Percentiles rank a stretch among this genome's conserved stretches.
phyloP scores from a whole-genome alignment of 441 rosid species.

The Mallotus repandus region DNA sequence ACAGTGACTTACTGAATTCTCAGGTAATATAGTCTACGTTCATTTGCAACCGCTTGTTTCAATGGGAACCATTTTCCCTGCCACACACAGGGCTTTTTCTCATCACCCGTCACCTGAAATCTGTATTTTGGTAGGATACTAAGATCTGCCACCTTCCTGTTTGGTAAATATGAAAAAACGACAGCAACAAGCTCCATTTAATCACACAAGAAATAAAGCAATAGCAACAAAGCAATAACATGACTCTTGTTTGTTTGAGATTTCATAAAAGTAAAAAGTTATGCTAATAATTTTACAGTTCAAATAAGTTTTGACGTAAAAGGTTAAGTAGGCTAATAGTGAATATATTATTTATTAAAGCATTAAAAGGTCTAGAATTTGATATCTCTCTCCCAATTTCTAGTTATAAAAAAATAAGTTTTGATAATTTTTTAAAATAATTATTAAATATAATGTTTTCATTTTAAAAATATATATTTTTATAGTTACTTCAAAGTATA shows the following conservation, averaged over 20 bases:
- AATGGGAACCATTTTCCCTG: constrained; percentile 64
- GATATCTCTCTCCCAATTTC: no score
- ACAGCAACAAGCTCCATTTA: constrained; percentile 9
- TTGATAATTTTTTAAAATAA: no score
- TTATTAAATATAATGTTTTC: no score
- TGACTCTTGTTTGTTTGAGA: constrained; percentile 6
- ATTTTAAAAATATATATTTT: no score
- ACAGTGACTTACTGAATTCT: constrained; percentile 70
- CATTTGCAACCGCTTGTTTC: constrained; percentile 66
- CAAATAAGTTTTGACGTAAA: no score
- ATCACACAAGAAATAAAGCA: constrained; percentile 3
- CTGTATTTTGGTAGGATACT: constrained; percentile 71
- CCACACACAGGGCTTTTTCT: constrained; percentile 53
- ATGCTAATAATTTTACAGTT: no score
- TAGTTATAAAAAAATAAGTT: no score
- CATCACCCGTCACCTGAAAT: constrained; percentile 43
- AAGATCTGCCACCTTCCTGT: constrained; percentile 95
- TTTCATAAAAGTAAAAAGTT: no score
- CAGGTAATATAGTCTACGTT: constrained; percentile 67
- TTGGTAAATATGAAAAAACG: constrained; percentile 24
- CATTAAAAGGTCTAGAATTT: no score
- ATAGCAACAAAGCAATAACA: constrained; percentile 2
- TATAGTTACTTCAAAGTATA: no score
- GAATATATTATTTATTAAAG: no score
- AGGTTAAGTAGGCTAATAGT: no score